These are phyloP conservation scores for Malassezia equina DNA, from an alignment of 1,284 basidiomycete species.

Conservation along the genomic window DNA sequence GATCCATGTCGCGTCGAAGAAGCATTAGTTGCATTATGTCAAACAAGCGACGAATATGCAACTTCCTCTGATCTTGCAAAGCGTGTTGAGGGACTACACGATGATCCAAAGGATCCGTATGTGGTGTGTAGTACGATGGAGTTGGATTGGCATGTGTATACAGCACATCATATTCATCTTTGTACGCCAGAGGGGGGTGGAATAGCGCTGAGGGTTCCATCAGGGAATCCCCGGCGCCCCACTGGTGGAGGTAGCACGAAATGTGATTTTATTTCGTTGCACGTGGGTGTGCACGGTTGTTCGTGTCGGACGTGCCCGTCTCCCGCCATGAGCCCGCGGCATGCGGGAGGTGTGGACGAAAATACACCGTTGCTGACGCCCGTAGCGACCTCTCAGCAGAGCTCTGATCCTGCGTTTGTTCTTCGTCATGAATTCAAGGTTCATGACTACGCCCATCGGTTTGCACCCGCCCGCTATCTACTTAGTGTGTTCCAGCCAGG, in stretches of 20 bases:
- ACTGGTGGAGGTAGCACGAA: not conserved
- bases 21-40: conserved; percentile 13
- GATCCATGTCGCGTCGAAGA: conserved; percentile 2
- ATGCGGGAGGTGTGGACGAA: conserved; percentile 1
- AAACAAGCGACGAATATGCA: conserved; percentile 11
- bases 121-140: not conserved
- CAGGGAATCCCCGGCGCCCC: not conserved
- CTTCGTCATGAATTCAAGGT: conserved; percentile 6
- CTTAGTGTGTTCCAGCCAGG: conserved; percentile 20
- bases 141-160: conserved; percentile 3
- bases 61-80: conserved; percentile 1
- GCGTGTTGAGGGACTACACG: not conserved
- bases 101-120: not conserved
- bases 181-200: conserved; percentile 11
- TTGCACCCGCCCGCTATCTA: conserved; percentile 6
- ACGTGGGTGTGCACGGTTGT: not conserved
- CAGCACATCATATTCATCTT: not conserved
- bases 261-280: not conserved
- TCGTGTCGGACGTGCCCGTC: not conserved
- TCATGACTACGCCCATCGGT: not conserved
- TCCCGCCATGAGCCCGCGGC: not conserved
- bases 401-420: not conserved
- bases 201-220: conserved; percentile 10
- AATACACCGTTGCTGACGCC: conserved; percentile 4
- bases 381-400: not conserved